Conservation (phyloP, 1,284 basidiomycete species). For the Trametes hirsuta region DNA sequence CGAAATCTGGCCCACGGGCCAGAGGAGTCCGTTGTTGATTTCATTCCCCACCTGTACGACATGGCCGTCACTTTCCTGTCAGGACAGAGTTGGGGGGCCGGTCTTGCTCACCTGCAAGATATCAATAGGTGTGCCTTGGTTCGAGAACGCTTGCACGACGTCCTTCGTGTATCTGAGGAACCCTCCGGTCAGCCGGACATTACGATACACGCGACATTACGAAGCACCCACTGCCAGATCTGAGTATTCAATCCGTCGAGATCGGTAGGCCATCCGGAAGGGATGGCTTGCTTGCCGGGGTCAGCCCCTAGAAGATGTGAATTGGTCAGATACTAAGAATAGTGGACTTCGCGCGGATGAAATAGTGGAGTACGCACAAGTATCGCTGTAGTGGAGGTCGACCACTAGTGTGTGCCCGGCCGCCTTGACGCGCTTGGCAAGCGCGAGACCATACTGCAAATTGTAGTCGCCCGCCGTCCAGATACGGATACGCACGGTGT, state of each 20-base stretch:
- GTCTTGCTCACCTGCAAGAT: constrained; percentile 47
- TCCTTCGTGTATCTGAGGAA: constrained; percentile 51
- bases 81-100: neutral
- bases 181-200: neutral
- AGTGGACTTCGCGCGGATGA: neutral
- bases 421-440: constrained; percentile 58
- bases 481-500: constrained; percentile 60
- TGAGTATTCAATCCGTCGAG: constrained; percentile 54
- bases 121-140: constrained; percentile 57
- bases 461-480: constrained; percentile 66
- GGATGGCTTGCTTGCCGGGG: constrained; percentile 63
- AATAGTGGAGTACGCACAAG: constrained; percentile 42
- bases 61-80: neutral
- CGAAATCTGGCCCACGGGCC: constrained; percentile 61
- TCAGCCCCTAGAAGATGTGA: constrained; percentile 53
- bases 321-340: neutral
- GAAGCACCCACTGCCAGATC: constrained; percentile 49
- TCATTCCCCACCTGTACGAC: constrained; percentile 58
- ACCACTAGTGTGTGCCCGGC: constrained; percentile 61
- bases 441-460: constrained; percentile 53
- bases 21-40: constrained; percentile 65
- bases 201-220: neutral
- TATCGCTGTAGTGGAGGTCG: constrained; percentile 68
- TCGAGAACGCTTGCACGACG: constrained; percentile 52
- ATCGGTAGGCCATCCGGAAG: constrained; percentile 57